These are phyloP conservation scores for Theileria sp. DNA, from an alignment of 169 alveolate species.

Conservation along the genomic window DNA sequence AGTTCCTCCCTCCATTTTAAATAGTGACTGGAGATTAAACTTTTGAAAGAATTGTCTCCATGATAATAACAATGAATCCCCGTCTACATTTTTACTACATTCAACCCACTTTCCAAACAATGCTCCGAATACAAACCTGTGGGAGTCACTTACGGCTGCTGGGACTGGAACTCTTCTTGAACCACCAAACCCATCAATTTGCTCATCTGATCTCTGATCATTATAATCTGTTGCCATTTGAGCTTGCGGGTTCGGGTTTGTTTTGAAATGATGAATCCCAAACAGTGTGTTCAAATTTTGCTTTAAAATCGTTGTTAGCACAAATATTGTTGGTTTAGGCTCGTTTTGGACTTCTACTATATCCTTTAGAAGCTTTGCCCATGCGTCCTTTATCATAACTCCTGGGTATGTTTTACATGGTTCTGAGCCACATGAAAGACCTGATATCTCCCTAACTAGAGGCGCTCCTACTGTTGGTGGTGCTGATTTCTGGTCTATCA, in stretches of 20 bases:
- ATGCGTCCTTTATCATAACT: slow-evolving; percentile 51
- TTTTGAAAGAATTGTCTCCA: slow-evolving; percentile 82
- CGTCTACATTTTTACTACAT: slow-evolving; percentile 55
- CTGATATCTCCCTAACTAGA: slow-evolving; percentile 48
- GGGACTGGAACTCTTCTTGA: slow-evolving; percentile 72
- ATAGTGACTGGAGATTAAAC: slow-evolving; percentile 81
- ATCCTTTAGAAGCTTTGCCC: slow-evolving; percentile 57
- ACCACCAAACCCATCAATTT: slow-evolving; percentile 73
- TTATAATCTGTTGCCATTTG: slow-evolving; percentile 37
- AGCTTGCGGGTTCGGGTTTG: slow-evolving; percentile 53
- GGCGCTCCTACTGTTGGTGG: slow-evolving; percentile 39
- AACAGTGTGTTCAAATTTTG: slow-evolving; percentile 29
- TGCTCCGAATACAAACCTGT: slow-evolving; percentile 65
- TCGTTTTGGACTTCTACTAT: slow-evolving; percentile 46
- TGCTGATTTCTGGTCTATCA: slow-evolving; percentile 57
- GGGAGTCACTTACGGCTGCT: slow-evolving; percentile 66
- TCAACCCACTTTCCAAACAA: slow-evolving; percentile 73
- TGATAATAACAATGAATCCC: slow-evolving; percentile 60
- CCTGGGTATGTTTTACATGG: slow-evolving; percentile 60
- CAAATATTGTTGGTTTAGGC: slow-evolving; percentile 50
- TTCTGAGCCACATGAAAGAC: slow-evolving; percentile 39
- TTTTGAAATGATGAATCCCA: background rate
- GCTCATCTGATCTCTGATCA: slow-evolving; percentile 17
- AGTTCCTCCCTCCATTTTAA: slow-evolving; percentile 84
- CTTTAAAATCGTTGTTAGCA: slow-evolving; percentile 47